Evolutionary conservation across 352 stramenopile species (phyloP), one percentile per base, ranked within the genome.

Genomic region (Thalassiosira mediterranea): DNA sequence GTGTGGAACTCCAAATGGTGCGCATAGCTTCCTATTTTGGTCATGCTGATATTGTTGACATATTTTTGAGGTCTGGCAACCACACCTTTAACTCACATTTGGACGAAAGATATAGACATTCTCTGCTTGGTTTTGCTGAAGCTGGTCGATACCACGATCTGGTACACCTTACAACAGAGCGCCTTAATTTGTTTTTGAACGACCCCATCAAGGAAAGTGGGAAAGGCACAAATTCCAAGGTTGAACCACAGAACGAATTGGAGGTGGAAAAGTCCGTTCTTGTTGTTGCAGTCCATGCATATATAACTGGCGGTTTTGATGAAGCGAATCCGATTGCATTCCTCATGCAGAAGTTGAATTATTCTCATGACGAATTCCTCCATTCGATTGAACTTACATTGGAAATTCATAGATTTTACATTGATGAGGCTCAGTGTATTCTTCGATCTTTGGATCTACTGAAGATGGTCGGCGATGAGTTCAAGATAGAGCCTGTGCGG

Each of bases 121-220:
- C 54, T 23, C 68, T 69, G 1, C 57, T 76, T 63, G 67, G 67
- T 3, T 10, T 28, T 34, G 57, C 23, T 21, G 31, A 76, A 34
- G 32, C 56, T 7, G 17, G 58, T 1, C 44, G 54, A 5, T 63
- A 25, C 37, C 34, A 17, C 26, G 67, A 76, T 15, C 38, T 76
- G 23, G 32, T 49, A 26, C 13, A 31, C 25, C 19, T 49, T 8
- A 52, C 26, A 31, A 13, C 13, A n/a, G 15, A 32, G 3, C 13
- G 19, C 15, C 0, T 26, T 3, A 5, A 31, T 58, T 11, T 17
- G 19, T 10, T 25, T 4, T 19, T 28, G 47, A 19, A 10, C 29
- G 28, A 69, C 42, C 23, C 29, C 23, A 21, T 31, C 19, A 34
- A 47, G 7, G 60, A 60, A 0, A 56, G 34, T 8, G 37, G 37